phyloP scores from a whole-genome alignment of 2,329 filamentous ascomycete species.

The Davidsoniella neocaledoniae region DNA sequence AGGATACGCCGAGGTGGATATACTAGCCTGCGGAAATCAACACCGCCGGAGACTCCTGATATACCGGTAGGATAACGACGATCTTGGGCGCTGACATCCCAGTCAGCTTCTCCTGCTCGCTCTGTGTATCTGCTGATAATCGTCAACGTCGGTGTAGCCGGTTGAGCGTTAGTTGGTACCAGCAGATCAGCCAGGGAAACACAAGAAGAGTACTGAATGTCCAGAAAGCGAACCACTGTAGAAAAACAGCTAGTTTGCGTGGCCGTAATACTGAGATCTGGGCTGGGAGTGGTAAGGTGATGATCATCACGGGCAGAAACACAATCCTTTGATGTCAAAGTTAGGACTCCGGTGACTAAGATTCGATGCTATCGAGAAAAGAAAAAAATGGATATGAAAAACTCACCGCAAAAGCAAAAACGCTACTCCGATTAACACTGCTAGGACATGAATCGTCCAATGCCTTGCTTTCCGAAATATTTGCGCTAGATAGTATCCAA shows the following conservation, averaged over 20 bases:
- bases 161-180: constrained; percentile 80
- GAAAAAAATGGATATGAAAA: constrained; percentile 17
- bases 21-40: too few relatives aligned
- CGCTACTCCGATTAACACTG: constrained; percentile 54
- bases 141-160: constrained; percentile 47
- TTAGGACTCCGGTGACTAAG: too few relatives aligned
- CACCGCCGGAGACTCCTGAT: too few relatives aligned
- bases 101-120: too few relatives aligned
- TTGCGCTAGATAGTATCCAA: constrained; percentile 78
- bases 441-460: constrained; percentile 63
- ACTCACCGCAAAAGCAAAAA: constrained; percentile 62
- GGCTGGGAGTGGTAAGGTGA: too few relatives aligned
- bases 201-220: constrained; percentile 72
- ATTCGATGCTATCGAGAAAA: too few relatives aligned
- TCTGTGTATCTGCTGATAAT: constrained; percentile 16
- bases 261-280: constrained; percentile 37
- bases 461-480: constrained; percentile 81
- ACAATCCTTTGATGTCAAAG: too few relatives aligned
- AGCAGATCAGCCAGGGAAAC: constrained; percentile 81
- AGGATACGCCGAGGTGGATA: too few relatives aligned
- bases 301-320: too few relatives aligned
- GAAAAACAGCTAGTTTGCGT: constrained; percentile 42
- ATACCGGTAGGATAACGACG: too few relatives aligned
- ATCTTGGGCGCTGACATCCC: too few relatives aligned
- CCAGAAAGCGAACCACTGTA: constrained; percentile 96